Evolutionary conservation across 345 rosid genomes (phyloP), one percentile per base, ranked within the genome.

Genomic region (Aquilaria malaccensis): DNA sequence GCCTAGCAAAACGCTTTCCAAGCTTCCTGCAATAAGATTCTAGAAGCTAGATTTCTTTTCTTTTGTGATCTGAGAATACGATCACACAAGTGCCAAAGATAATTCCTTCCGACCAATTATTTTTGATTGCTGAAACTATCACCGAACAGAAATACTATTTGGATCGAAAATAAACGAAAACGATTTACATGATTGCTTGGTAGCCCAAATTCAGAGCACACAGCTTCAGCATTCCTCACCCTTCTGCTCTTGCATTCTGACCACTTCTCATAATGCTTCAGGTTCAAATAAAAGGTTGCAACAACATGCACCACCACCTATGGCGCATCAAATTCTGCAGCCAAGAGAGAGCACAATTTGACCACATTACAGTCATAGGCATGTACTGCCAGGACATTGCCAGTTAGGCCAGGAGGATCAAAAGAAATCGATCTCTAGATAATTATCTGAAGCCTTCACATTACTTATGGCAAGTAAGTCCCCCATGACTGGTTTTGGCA

Each of bases 401-500:
- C 10, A 30, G 43, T 43, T 61, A 56, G 63, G 58, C 14, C 51
- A 62, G 60, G 60, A 59, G 59, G 69, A 63, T 82, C 77, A 86
- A 74, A 89, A 83, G 87, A 84, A 89, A 70, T 86, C 95, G 14
- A 86, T 82, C 62, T 87, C 95, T 66, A 82, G 76, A 81, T 83
- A 82, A 71, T 81, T 84, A 78, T 81, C 83, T 3, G 81, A 66
- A 67, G 84, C 79, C 73, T 83, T 81, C 63, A 75, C 74, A 72
- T 68, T 67, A 11, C 60, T 33, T 60, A 69, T 66, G 31, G 60
- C 68, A 13, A 72, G 74, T 31, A 58, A 33, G 22, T 76, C 73
- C 73, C 61, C 58, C 12, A 10, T 13, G 30, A 30, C 67, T 49
- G 64, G 79, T 61, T 77, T 79, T 6, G 89, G 95, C 33, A 85